Base-by-base conservation (phyloP, 768 basidiomycete genomes). In the Xerocomus brunneocitrinus region DNA sequence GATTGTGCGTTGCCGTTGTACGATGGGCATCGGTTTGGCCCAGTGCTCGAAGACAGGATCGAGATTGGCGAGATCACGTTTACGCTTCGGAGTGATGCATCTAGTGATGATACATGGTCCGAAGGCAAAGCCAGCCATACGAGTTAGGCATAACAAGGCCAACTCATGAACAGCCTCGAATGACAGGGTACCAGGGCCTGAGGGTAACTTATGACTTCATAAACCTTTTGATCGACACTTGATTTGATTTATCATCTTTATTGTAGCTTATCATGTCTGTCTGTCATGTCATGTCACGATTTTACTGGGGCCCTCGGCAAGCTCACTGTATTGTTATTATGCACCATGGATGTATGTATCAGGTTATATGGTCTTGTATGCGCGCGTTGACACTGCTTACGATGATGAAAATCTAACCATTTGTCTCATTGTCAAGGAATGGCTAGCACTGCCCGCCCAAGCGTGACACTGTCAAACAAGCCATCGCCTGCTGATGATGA, bases 1-100 rank as follows among this genome's bases (percentile, higher is more conserved):
- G 65, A 53, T 47, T 66, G 64, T 31, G 62, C 64, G 8, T 47
- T 65, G 34, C 25, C 62, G 5, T 52, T 65, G 43, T 61, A 64
- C 14, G 63, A 66, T 2, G 55, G 49, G 8, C 39, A 28, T 10
- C 44, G 16, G 10, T 32, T 47, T 32, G 9, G 27, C 2, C 64
- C 66, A 16, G n/a, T 53, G 25, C 31, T 44, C 28, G 64, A 64
- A 4, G 55, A 61, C 13, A 40, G 52, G 44, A 49, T 64, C 8
- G 56, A 44, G 25, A 61, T 65, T 39, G 63, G 63, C 39, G 56
- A 64, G 36, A 58, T 65, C 51, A 66, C 48, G 13, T 65, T 65
- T 40, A 25, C 55, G 32, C 52, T 65, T 19, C 53, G 40, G 25
- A 32, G 27, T 22, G 56, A 50, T 12, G 8, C 9, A 19, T 45